Conservation (phyloP, 2,329 filamentous ascomycete genomes). For the Penicillium verrucosum region DNA sequence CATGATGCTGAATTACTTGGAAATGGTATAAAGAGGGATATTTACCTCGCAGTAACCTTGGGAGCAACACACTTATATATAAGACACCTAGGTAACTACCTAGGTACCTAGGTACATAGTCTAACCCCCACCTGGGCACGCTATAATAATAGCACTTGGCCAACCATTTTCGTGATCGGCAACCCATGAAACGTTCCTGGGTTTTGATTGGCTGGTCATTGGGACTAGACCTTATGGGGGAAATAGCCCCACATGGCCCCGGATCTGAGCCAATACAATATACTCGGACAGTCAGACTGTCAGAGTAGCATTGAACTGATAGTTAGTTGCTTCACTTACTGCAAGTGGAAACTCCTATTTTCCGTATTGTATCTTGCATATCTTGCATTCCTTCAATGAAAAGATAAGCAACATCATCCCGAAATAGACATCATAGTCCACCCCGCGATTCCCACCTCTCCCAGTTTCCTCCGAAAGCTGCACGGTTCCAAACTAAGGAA, state of each 20-base stretch:
- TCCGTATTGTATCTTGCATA: background rate
- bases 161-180: background rate
- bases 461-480: background rate
- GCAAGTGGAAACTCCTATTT: background rate
- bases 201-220: background rate
- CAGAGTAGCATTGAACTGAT: background rate
- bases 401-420: background rate
- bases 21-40: background rate
- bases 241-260: background rate
- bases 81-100: too few relatives aligned
- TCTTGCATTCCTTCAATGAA: background rate
- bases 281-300: background rate
- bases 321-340: background rate
- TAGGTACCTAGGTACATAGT: too few relatives aligned
- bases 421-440: background rate
- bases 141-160: background rate
- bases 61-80: background rate
- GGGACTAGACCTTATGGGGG: background rate
- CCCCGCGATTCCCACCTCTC: background rate
- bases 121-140: background rate
- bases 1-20: background rate
- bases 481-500: background rate
- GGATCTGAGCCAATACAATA: background rate
- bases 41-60: background rate
- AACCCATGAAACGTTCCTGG: background rate